Evolutionary conservation across 2,329 filamentous ascomycete species (phyloP).

Genomic region (Diaporthe sp.): DNA sequence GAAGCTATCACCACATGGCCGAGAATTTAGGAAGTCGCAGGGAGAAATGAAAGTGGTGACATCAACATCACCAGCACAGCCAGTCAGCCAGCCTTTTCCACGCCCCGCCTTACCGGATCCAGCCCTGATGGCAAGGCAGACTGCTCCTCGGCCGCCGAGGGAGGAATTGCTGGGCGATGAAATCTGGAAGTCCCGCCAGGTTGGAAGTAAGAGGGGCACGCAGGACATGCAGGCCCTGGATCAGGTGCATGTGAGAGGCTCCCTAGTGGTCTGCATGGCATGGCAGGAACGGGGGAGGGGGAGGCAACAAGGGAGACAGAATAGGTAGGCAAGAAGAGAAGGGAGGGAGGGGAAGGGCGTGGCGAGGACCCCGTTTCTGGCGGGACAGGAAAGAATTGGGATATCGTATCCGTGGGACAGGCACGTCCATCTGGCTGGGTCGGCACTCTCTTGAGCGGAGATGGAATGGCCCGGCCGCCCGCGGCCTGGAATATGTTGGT

Average conservation of each 20-base stretch:
- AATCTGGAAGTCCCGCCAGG: not conserved
- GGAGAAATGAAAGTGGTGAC: not conserved
- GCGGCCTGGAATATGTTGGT: not conserved
- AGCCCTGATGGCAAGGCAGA: slow-evolving; percentile 8
- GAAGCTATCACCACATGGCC: not conserved
- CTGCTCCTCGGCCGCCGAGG: not conserved
- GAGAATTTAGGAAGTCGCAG: not conserved
- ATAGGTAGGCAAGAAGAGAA: not conserved
- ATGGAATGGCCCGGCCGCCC: not conserved
- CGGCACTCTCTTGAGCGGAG: not conserved
- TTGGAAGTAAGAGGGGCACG: not conserved
- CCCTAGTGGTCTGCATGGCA: not conserved
- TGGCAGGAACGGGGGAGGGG: not conserved
- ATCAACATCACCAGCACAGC: not conserved
- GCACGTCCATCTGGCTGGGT: not conserved
- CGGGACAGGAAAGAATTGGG: not conserved
- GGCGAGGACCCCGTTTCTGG: not conserved
- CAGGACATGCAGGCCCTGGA: not conserved
- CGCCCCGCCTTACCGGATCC: not conserved
- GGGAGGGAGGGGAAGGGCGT: not conserved
- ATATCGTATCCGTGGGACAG: not conserved
- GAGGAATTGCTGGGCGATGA: too few species aligned
- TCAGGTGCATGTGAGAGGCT: not conserved
- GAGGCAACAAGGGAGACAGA: not conserved
- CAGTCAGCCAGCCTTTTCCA: not conserved